Percentiles rank a stretch among this genome's conserved stretches.
Evolutionary conservation across 345 rosid genomes (phyloP).

Genomic region (Syzygium oleosum): DNA sequence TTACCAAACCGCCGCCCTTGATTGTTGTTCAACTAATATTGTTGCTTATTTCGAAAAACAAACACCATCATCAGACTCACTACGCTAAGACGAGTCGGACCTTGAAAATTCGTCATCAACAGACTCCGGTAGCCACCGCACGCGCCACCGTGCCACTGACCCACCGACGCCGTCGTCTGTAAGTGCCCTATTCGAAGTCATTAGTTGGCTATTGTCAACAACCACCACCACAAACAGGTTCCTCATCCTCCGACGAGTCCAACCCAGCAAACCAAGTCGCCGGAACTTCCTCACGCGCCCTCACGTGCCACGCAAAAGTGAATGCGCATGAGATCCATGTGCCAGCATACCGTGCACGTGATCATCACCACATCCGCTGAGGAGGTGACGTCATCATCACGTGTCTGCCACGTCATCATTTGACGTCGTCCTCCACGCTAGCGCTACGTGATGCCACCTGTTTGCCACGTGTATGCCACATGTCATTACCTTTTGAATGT

Average conservation of each 20-base stretch:
- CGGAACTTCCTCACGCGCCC: not conserved
- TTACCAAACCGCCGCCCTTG: too few relatives aligned
- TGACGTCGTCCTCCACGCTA: not conserved
- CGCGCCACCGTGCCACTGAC: rapidly evolving
- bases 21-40: too few relatives aligned
- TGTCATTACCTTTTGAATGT: too few relatives aligned
- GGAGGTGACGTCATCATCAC: too few relatives aligned
- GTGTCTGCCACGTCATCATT: rapidly evolving
- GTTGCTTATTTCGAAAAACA: too few relatives aligned
- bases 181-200: not conserved
- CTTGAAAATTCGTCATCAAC: too few relatives aligned
- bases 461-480: too few relatives aligned
- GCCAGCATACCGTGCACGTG: not conserved
- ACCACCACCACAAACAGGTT: not conserved
- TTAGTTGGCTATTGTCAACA: too few relatives aligned
- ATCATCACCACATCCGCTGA: not conserved
- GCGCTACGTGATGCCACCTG: too few relatives aligned
- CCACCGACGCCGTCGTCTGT: not conserved
- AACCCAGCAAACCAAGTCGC: not conserved
- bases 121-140: too few relatives aligned
- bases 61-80: too few relatives aligned
- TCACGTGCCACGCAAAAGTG: not conserved
- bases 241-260: not conserved
- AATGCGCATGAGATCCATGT: not conserved
- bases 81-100: too few relatives aligned